phyloP scores from a whole-genome alignment of 2,329 filamentous ascomycete species.

The Botrytis deweyae region DNA sequence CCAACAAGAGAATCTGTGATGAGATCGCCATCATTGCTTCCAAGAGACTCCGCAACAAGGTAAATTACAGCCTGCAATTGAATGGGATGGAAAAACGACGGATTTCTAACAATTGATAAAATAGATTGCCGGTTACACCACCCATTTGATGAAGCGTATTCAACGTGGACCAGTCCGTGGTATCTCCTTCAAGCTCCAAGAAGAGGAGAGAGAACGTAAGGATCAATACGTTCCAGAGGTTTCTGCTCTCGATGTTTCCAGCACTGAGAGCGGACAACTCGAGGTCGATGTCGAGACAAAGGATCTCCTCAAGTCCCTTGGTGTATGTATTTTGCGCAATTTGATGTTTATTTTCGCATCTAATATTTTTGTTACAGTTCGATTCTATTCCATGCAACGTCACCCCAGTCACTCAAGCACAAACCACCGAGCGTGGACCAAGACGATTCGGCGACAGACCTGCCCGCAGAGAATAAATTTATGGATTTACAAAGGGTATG shows the following conservation, averaged over 20 bases:
- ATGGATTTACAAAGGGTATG: conserved; percentile 26
- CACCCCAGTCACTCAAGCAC: conserved; percentile 83
- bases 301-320: conserved; percentile 97
- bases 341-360: background rate
- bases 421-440: conserved; percentile 72
- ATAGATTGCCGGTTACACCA: conserved; percentile 97
- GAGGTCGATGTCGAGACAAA: conserved; percentile 98
- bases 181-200: conserved; percentile 99
- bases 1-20: conserved; percentile 99
- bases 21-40: conserved; percentile 99
- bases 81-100: conserved; percentile 61
- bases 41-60: conserved; percentile 99
- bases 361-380: conserved; percentile 63
- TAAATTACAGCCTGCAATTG: conserved; percentile 41
- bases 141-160: conserved; percentile 99
- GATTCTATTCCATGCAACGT: conserved; percentile 97
- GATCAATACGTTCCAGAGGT: conserved; percentile 99
- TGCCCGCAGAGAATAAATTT: conserved; percentile 45
- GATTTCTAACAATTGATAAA: conserved; percentile 45
- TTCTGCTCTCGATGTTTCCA: conserved; percentile 96
- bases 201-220: conserved; percentile 99
- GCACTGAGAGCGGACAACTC: conserved; percentile 91
- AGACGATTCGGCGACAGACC: conserved; percentile 72
- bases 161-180: conserved; percentile 98
- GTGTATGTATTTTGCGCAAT: conserved; percentile 64